A percentile compares a stretch with the other conserved stretches of the same genome.
Evolutionary conservation across 2,329 filamentous ascomycete genomes (phyloP).

Genomic region (Decorospora gaudefroyi): DNA sequence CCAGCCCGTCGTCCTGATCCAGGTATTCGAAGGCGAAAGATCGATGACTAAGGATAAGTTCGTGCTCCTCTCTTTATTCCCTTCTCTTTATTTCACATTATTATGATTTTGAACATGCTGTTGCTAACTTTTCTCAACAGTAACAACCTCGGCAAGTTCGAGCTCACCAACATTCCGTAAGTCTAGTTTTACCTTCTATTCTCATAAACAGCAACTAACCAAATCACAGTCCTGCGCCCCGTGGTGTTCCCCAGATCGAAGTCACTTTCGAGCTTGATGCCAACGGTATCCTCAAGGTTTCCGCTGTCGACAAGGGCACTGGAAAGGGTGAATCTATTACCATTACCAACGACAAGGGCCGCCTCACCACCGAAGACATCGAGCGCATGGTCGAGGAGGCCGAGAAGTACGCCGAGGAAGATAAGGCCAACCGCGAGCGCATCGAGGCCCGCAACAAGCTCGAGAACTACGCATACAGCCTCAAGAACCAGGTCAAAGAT

Average conservation of each 20-base stretch:
- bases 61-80: background rate
- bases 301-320: conserved; percentile 95
- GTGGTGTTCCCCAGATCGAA: conserved; percentile 97
- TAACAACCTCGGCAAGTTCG: conserved; percentile 97
- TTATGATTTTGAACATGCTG: too few species aligned
- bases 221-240: conserved; percentile 69
- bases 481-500: conserved; percentile 99
- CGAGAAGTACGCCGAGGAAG: conserved; percentile 98
- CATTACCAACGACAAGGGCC: conserved; percentile 99
- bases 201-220: conserved; percentile 20
- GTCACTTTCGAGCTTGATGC: conserved; percentile 97
- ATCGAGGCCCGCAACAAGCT: conserved; percentile 95
- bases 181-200: conserved; percentile 12
- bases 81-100: background rate
- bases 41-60: conserved; percentile 80
- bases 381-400: conserved; percentile 99
- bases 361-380: conserved; percentile 93
- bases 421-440: conserved; percentile 96
- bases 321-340: conserved; percentile 97
- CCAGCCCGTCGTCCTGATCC: conserved; percentile 92
- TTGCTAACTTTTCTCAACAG: too few species aligned
- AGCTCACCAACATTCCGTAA: conserved; percentile 87
- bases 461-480: conserved; percentile 98
- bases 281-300: conserved; percentile 98
- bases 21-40: conserved; percentile 93